A percentile compares a stretch with the other conserved stretches of the same genome.
These are phyloP conservation scores for Pharnaceum exiguum DNA, from an alignment of 148 eudicot genomes.

Conservation along the genomic window DNA sequence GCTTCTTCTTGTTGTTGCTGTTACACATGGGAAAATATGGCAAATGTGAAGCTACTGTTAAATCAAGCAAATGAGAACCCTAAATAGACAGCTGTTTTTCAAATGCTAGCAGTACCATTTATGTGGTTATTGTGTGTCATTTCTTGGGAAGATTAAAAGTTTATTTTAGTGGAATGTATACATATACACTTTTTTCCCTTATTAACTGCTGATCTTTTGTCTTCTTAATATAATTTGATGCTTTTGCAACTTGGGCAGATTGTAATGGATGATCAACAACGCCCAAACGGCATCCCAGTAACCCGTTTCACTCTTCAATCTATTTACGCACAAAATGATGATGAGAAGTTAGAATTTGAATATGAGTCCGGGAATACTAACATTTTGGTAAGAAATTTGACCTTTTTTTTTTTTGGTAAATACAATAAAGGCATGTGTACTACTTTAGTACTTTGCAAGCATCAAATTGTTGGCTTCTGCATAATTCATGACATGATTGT, in stretches of 20 bases:
- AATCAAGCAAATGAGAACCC: no score
- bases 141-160: no score
- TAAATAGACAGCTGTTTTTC: no score
- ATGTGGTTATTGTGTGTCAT: no score
- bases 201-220: neutral
- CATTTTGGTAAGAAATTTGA: constrained; percentile 88
- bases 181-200: neutral
- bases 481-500: no score
- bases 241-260: constrained; percentile 50
- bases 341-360: constrained; percentile 93
- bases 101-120: no score
- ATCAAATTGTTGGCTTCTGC: no score
- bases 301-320: constrained; percentile 93
- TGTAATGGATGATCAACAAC: constrained; percentile 98
- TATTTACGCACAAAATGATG: constrained; percentile 90
- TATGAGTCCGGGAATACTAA: constrained; percentile 96
- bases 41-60: no score
- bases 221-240: neutral
- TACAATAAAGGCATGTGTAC: no score
- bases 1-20: no score
- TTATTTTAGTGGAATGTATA: neutral
- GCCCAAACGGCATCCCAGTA: constrained; percentile 95
- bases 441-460: no score
- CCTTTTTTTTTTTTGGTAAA: neutral
- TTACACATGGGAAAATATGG: no score